Evolutionary conservation across 257 asterid species (phyloP).

Genomic region (Cordia subcordata): DNA sequence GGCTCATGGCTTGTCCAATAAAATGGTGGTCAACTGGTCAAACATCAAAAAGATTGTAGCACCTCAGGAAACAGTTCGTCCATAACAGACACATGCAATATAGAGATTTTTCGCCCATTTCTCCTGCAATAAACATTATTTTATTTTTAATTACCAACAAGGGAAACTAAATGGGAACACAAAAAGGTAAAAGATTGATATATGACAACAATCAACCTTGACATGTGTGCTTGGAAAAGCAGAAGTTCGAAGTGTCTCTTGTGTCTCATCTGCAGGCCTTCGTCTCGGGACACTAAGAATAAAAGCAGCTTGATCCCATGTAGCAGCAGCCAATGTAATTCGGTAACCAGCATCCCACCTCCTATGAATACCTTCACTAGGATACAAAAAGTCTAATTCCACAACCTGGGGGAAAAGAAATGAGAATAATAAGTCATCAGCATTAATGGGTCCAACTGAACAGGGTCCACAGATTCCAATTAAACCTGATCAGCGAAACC

Average conservation of each 20-base stretch:
- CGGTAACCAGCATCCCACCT: slow-evolving; percentile 72
- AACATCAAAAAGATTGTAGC: background rate
- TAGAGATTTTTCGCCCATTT: slow-evolving; percentile 41
- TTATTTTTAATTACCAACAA: background rate
- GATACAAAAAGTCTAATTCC: slow-evolving; percentile 70
- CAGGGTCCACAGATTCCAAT: too few relatives aligned
- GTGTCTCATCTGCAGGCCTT: slow-evolving; percentile 44
- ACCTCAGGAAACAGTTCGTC: slow-evolving; percentile 31
- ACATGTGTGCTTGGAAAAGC: slow-evolving; percentile 53
- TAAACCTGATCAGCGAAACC: slow-evolving; percentile 58
- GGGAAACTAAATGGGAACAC: background rate
- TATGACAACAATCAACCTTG: slow-evolving; percentile 32
- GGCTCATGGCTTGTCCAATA: too few relatives aligned
- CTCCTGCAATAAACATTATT: slow-evolving; percentile 29
- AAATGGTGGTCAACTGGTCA: too few relatives aligned
- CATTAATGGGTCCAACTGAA: background rate
- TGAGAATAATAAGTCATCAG: background rate
- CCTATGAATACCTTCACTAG: slow-evolving; percentile 72
- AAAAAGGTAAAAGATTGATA: background rate
- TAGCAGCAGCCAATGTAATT: slow-evolving; percentile 65
- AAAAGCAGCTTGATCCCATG: slow-evolving; percentile 60
- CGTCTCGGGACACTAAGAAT: slow-evolving; percentile 61
- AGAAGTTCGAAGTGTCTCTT: slow-evolving; percentile 63
- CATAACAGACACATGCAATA: slow-evolving; percentile 37
- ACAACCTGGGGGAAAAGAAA: slow-evolving; percentile 40